Evolutionary conservation across 352 stramenopile genomes (phyloP), one percentile per base, ranked within the genome.

Genomic region (Phytopythium kandeliae): DNA sequence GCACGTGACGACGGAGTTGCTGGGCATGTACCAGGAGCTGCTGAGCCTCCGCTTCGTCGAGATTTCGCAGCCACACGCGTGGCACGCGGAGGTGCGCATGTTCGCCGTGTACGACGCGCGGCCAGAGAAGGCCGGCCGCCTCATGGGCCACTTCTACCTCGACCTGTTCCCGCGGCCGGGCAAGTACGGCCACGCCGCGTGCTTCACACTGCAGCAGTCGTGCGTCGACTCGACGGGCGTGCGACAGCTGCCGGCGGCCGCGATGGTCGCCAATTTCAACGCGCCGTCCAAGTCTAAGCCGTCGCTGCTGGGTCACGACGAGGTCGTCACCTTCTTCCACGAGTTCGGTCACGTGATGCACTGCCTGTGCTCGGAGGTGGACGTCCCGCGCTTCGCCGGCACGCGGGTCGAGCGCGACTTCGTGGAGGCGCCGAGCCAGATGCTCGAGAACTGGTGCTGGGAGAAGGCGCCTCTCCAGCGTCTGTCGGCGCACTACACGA

Each of bases 371-470:
- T 88, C 74, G 11, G 82, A 96, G 60, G 64, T 83, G 41, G 59
- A 82, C 51, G 85, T 96, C 61, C 64, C 86, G 37, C 70, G 74
- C 50, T 86, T 90, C 62, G 71, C 75, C n/a, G 77, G 86, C 51
- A 80, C 84, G 45, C 68, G 85, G 43, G 75, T 92, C 26, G 80
- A 91, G 65, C 74, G 78, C 40, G 87, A 96, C 57, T 96, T 96
- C 43, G 85, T 96, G 21, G 86, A 96, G 65, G 85, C 88, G n/a
- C 88, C 88, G 34, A 91, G 72, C 53, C 88, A 97, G 59, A 95
- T 96, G 83, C 75, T 96, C 17, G 88, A 96, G 57, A 95, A 96
- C 67, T 96, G 86, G 86, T 89, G 73, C 57, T 96, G 88, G 85
- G 76, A 95, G 63, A 89, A 91, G 63, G 71, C 77, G 51, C 74